phyloP scores from a whole-genome alignment of 2,329 filamentous ascomycete species.

The Pseudogymnoascus sp. region DNA sequence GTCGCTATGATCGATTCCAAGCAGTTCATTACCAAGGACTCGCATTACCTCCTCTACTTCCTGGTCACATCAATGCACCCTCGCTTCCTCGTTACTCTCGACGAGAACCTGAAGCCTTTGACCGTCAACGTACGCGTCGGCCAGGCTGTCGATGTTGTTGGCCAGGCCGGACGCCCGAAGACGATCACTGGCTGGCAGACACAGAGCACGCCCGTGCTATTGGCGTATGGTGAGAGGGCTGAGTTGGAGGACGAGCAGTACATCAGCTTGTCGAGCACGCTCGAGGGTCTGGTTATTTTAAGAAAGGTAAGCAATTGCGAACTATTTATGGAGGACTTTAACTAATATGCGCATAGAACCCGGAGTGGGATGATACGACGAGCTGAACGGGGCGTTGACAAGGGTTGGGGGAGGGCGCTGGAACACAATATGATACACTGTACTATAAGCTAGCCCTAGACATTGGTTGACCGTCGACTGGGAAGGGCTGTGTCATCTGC shows the following conservation, averaged over 20 bases:
- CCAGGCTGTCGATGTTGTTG: constrained; percentile 96
- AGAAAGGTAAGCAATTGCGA: constrained; percentile 64
- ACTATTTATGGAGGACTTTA: not conserved
- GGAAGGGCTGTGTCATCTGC: constrained; percentile 2
- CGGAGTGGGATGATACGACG: constrained; percentile 32
- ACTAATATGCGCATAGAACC: constrained; percentile 29
- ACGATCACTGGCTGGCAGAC: constrained; percentile 99
- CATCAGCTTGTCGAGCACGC: constrained; percentile 77
- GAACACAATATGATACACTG: constrained; percentile 8
- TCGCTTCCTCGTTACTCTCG: constrained; percentile 89
- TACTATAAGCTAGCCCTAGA: constrained; percentile 8
- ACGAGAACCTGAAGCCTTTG: constrained; percentile 87
- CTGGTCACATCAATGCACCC: constrained; percentile 95
- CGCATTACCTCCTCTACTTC: constrained; percentile 95
- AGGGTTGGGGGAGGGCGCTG: constrained; percentile 4
- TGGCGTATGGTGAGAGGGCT: constrained; percentile 90
- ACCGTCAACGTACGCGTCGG: constrained; percentile 95
- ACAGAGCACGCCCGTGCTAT: constrained; percentile 92
- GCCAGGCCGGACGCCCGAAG: constrained; percentile 93
- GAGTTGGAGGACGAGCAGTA: constrained; percentile 98
- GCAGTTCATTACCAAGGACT: constrained; percentile 59
- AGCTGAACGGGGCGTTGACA: constrained; percentile 5
- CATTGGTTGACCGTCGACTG: constrained; percentile 7
- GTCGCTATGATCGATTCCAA: constrained; percentile 94
- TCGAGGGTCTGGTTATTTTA: constrained; percentile 93